Conservation (phyloP, 495 filamentous ascomycete species). For the Astrocystis sublimbata region DNA sequence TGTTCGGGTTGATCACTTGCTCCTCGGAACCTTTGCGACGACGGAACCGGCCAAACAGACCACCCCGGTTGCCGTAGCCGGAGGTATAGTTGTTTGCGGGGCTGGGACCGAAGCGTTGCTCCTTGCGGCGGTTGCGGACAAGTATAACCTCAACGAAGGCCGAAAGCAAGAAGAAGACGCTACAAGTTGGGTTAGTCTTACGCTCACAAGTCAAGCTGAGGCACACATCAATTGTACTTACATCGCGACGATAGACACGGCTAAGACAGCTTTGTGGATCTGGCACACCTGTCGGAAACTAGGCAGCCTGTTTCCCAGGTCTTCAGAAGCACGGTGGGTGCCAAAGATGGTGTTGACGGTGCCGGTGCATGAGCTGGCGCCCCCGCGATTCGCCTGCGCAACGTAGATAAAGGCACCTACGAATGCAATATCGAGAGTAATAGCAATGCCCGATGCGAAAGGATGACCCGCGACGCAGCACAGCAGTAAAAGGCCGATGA, state of each 20-base stretch:
- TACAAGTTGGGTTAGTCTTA: constrained; percentile 32
- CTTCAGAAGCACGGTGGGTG: constrained; percentile 50
- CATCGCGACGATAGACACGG: constrained; percentile 75
- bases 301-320: constrained; percentile 45
- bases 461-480: constrained; percentile 75
- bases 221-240: constrained; percentile 47
- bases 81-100: constrained; percentile 77
- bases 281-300: constrained; percentile 62
- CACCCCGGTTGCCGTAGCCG: constrained; percentile 52
- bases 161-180: constrained; percentile 68
- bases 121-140: constrained; percentile 69
- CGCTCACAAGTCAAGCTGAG: not conserved
- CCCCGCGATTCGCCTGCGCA: constrained; percentile 60
- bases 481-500: constrained; percentile 68
- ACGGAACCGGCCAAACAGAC: constrained; percentile 34
- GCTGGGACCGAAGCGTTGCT: constrained; percentile 76
- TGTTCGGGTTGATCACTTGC: constrained; percentile 29
- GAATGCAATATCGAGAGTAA: constrained; percentile 65
- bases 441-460: constrained; percentile 65
- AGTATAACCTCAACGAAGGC: constrained; percentile 63
- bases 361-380: constrained; percentile 62
- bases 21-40: constrained; percentile 22
- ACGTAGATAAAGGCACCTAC: constrained; percentile 61
- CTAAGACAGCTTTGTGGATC: constrained; percentile 71
- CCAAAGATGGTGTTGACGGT: constrained; percentile 68